Evolutionary conservation across 371 early-diverging fungal species (phyloP).

Genomic region (Syncephalastrum racemosum): DNA sequence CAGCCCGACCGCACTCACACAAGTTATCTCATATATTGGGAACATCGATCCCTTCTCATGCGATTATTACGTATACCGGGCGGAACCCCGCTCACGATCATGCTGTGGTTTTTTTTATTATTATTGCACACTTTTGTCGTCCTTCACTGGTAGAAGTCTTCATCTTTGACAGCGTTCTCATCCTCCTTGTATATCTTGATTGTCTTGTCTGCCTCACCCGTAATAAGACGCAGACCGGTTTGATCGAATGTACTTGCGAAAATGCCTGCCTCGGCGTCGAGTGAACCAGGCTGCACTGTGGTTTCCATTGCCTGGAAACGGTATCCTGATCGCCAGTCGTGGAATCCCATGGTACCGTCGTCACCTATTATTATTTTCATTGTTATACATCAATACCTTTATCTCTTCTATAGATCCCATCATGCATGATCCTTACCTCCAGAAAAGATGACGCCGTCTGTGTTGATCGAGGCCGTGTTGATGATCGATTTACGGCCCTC

Average conservation of each 20-base stretch:
- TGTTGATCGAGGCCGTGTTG: slow-evolving; percentile 86
- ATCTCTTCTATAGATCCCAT: background rate
- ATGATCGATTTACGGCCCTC: slow-evolving; percentile 88
- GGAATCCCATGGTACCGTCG: slow-evolving; percentile 93
- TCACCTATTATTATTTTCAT: slow-evolving; percentile 69
- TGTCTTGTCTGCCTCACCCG: slow-evolving; percentile 98
- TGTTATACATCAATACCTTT: background rate
- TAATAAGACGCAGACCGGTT: slow-evolving; percentile 92
- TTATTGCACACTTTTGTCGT: no score
- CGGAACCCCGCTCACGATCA: no score
- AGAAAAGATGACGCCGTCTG: slow-evolving; percentile 90
- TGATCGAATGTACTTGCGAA: slow-evolving; percentile 94
- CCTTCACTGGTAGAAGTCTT: slow-evolving; percentile 34
- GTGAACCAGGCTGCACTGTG: slow-evolving; percentile 91
- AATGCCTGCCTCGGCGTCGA: slow-evolving; percentile 94
- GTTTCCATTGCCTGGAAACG: slow-evolving; percentile 90
- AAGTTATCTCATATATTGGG: no score
- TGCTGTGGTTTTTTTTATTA: no score
- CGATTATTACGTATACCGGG: no score
- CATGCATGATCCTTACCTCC: slow-evolving; percentile 64
- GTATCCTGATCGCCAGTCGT: slow-evolving; percentile 96
- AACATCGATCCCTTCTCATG: no score
- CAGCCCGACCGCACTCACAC: no score
- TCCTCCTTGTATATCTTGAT: slow-evolving; percentile 96
- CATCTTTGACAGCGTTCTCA: slow-evolving; percentile 58